A percentile compares a stretch with the other conserved stretches of the same genome.
Evolutionary conservation across 768 basidiomycete species (phyloP).

Genomic region (Roridomyces roridus): DNA sequence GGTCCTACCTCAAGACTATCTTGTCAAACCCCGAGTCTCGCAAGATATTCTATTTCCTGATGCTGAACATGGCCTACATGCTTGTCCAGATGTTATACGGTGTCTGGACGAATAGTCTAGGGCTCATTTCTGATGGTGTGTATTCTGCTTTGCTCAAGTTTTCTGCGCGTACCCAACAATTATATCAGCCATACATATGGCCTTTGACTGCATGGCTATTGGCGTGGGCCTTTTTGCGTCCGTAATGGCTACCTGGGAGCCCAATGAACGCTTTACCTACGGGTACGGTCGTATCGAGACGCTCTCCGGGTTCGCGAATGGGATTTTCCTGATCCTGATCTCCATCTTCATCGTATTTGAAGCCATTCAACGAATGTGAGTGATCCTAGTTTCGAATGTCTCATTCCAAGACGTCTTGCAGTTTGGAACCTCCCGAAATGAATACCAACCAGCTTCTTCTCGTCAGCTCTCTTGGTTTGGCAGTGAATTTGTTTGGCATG

Average conservation of each 20-base stretch:
- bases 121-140: constrained; percentile 95
- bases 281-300: constrained; percentile 98
- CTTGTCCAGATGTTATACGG: constrained; percentile 96
- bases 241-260: constrained; percentile 98
- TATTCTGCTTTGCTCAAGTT: constrained; percentile 7
- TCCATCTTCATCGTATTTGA: constrained; percentile 99
- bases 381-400: background rate
- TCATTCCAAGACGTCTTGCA: constrained; percentile 32
- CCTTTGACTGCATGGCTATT: constrained; percentile 98
- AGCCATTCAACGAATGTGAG: constrained; percentile 91
- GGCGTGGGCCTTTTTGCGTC: constrained; percentile 94
- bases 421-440: constrained; percentile 96
- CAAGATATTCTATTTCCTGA: constrained; percentile 95
- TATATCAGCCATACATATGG: constrained; percentile 93
- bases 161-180: background rate
- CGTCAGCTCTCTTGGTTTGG: constrained; percentile 88
- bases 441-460: constrained; percentile 91
- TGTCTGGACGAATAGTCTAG: constrained; percentile 96
- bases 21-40: constrained; percentile 90
- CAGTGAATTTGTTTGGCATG: constrained; percentile 97
- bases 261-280: constrained; percentile 94
- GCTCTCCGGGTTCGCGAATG: constrained; percentile 97
- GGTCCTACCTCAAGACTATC: constrained; percentile 87
- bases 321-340: constrained; percentile 90
- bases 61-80: constrained; percentile 96